These are phyloP conservation scores for Xanthoconium purpureum DNA, from an alignment of 768 basidiomycete species.

Conservation along the genomic window DNA sequence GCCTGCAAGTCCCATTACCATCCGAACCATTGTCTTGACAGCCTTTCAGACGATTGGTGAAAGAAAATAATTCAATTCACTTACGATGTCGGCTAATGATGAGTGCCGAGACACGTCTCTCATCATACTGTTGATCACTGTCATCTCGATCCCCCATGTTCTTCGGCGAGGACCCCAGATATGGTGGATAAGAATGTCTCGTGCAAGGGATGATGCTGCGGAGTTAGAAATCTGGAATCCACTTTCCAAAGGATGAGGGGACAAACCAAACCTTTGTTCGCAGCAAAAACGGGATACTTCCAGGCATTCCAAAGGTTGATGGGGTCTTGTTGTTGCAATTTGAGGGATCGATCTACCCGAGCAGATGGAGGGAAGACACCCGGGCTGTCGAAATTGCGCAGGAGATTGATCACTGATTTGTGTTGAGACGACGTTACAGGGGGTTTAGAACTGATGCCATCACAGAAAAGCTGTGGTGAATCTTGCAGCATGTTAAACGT, in stretches of 20 bases:
- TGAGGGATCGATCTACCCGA: slow-evolving; percentile 66
- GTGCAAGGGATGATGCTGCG: slow-evolving; percentile 40
- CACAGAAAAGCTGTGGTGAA: slow-evolving; percentile 20
- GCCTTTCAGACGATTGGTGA: neutral
- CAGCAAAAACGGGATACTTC: slow-evolving; percentile 65
- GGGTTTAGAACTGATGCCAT: slow-evolving; percentile 9
- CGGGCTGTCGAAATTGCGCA: slow-evolving; percentile 60
- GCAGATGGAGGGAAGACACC: slow-evolving; percentile 72
- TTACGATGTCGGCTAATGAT: slow-evolving; percentile 79
- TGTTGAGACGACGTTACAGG: slow-evolving; percentile 15
- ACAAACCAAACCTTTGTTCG: slow-evolving; percentile 64
- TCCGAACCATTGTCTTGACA: slow-evolving; percentile 46
- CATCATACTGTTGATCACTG: slow-evolving; percentile 80
- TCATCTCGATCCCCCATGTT: slow-evolving; percentile 95
- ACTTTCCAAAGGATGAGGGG: neutral
- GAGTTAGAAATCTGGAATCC: neutral
- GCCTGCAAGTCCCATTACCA: slow-evolving; percentile 74
- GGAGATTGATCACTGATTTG: slow-evolving; percentile 24
- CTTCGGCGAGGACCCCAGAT: slow-evolving; percentile 85
- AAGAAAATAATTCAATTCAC: slow-evolving; percentile 10
- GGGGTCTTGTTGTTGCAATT: slow-evolving; percentile 51
- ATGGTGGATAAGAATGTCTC: slow-evolving; percentile 73
- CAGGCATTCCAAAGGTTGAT: slow-evolving; percentile 68
- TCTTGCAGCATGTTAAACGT: slow-evolving; percentile 24
- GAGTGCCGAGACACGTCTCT: slow-evolving; percentile 80